Percentiles rank a stretch among this genome's conserved stretches.
These are phyloP conservation scores for Nicotiana benthamiana DNA, from an alignment of 257 asterid genomes.

Conservation along the genomic window DNA sequence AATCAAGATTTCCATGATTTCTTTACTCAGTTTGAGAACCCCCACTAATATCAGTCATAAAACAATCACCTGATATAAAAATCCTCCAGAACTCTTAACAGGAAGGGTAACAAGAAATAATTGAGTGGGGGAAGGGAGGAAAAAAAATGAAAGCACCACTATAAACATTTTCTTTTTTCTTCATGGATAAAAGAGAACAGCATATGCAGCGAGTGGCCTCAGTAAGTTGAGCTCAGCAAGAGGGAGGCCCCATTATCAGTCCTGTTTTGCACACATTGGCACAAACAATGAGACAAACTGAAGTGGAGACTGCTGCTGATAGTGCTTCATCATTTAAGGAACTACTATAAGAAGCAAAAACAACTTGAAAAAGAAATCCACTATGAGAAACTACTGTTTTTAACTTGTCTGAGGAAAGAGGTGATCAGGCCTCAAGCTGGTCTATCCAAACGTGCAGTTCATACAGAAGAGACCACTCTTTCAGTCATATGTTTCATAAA, in stretches of 20 bases:
- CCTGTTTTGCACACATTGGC: slow-evolving; percentile 11
- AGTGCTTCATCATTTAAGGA: slow-evolving; percentile 37
- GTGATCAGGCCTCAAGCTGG: slow-evolving; percentile 10
- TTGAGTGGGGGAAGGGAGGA: not conserved
- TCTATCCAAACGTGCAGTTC: slow-evolving; percentile 2
- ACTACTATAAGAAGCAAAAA: slow-evolving; percentile 21
- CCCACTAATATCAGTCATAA: slow-evolving; percentile 6
- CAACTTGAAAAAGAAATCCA: slow-evolving; percentile 23
- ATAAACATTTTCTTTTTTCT: not conserved
- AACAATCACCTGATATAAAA: not conserved
- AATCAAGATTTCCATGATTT: slow-evolving; percentile 11
- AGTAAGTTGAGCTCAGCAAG: slow-evolving; percentile 9
- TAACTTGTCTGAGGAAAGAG: slow-evolving; percentile 11
- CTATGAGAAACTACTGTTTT: slow-evolving; percentile 18
- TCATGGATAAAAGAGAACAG: not conserved
- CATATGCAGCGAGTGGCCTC: slow-evolving; percentile 2
- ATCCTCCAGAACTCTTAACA: not conserved
- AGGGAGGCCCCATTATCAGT: slow-evolving; percentile 16
- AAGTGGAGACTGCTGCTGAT: slow-evolving; percentile 28
- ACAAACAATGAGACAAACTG: slow-evolving; percentile 12
- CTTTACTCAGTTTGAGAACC: not conserved
- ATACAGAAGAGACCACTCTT: not conserved
- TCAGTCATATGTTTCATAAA: not conserved
- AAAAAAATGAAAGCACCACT: not conserved
- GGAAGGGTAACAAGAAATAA: not conserved